A percentile compares a stretch with the other conserved stretches of the same genome.
These are phyloP conservation scores for Epichloe baconii DNA, from an alignment of 2,329 filamentous ascomycete species.

Conservation along the genomic window DNA sequence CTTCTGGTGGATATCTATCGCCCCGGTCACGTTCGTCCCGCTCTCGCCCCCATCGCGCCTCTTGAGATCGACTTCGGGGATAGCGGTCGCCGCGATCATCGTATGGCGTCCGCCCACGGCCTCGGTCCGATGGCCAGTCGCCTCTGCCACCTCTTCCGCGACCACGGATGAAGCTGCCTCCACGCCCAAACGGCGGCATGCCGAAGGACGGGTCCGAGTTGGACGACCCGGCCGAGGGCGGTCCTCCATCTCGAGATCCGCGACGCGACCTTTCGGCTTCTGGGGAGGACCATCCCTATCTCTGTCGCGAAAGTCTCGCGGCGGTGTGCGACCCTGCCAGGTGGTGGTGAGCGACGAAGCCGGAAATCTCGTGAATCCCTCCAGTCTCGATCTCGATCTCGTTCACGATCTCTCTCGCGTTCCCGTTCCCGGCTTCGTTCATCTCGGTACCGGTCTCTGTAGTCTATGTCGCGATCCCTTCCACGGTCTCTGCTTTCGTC, in stretches of 20 bases:
- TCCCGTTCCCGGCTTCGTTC: constrained; percentile 38
- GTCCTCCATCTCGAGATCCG: constrained; percentile 56
- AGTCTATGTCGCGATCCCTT: constrained; percentile 4
- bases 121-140: constrained; percentile 30
- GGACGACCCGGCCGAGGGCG: constrained; percentile 56
- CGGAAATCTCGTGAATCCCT: constrained; percentile 26
- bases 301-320: constrained; percentile 51
- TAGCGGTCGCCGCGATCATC: constrained; percentile 51
- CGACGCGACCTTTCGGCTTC: constrained; percentile 56
- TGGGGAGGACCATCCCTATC: constrained; percentile 46
- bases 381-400: constrained; percentile 32
- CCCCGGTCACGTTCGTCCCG: constrained; percentile 40
- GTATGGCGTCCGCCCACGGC: constrained; percentile 43
- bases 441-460: constrained; percentile 5
- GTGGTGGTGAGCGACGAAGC: constrained; percentile 45
- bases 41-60: constrained; percentile 45
- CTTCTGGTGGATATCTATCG: constrained; percentile 28
- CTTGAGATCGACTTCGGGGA: constrained; percentile 51
- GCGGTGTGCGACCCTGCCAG: constrained; percentile 50
- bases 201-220: constrained; percentile 54
- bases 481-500: constrained; percentile 50
- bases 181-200: constrained; percentile 35
- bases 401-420: constrained; percentile 39
- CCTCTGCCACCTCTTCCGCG: constrained; percentile 34
- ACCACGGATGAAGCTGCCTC: constrained; percentile 42